Conservation (phyloP, 352 stramenopile genomes). For the Phytophthora megakarya region DNA sequence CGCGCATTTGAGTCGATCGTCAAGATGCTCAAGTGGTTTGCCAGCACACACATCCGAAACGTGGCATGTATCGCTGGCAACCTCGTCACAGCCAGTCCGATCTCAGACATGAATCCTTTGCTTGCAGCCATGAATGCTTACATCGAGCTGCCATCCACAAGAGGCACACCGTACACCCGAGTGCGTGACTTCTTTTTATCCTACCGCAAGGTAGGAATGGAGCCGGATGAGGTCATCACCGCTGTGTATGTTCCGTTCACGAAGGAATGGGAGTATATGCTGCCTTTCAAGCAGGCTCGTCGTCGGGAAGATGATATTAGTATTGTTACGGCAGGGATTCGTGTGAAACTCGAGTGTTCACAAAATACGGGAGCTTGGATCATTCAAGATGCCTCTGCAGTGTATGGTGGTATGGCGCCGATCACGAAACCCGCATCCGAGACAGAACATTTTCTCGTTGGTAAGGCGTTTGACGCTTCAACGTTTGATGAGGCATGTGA, state of each 20-base stretch:
- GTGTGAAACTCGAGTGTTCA: constrained; percentile 74
- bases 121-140: constrained; percentile 88
- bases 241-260: constrained; percentile 90
- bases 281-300: constrained; percentile 96
- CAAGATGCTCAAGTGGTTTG: constrained; percentile 97
- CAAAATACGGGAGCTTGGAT: constrained; percentile 77
- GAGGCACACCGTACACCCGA: constrained; percentile 44
- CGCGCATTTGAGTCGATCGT: constrained; percentile 63
- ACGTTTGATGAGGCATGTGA: constrained; percentile 87
- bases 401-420: constrained; percentile 77
- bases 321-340: constrained; percentile 96
- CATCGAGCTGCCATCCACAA: constrained; percentile 58
- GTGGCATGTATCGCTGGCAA: constrained; percentile 96
- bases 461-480: constrained; percentile 75
- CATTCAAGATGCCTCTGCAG: constrained; percentile 58
- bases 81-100: constrained; percentile 96
- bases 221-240: constrained; percentile 91
- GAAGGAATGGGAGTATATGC: constrained; percentile 91
- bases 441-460: constrained; percentile 76
- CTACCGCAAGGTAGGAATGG: constrained; percentile 93
- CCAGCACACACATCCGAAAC: constrained; percentile 97
- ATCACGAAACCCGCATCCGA: constrained; percentile 59
- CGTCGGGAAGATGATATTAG: constrained; percentile 97
- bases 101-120: constrained; percentile 97
- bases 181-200: constrained; percentile 95